Percentiles rank a stretch among this genome's conserved stretches.
phyloP scores from a whole-genome alignment of 805 yeast genomes.

The Candida oleophila region DNA sequence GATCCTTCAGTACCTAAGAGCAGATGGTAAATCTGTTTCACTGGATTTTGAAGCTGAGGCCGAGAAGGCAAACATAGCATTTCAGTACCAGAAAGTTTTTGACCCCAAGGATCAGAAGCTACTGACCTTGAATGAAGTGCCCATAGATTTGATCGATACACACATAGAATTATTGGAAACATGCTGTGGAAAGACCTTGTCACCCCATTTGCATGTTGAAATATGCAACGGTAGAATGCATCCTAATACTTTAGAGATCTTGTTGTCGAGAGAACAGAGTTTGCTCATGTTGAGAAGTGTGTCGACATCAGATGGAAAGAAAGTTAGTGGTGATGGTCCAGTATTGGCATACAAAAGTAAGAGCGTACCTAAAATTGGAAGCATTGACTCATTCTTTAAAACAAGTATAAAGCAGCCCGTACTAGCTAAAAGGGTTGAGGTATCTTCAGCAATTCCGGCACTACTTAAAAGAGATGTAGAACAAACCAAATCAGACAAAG shows the following conservation, averaged over 20 bases:
- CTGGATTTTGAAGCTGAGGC: constrained; percentile 58
- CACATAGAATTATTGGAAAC: constrained; percentile 38
- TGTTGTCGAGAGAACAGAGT: constrained; percentile 48
- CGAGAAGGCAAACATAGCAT: constrained; percentile 69
- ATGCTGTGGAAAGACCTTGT: constrained; percentile 48
- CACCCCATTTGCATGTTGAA: constrained; percentile 46
- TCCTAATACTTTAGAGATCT: constrained; percentile 55
- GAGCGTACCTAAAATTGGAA: constrained; percentile 2
- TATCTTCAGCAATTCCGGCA: background rate
- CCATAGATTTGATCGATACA: constrained; percentile 27
- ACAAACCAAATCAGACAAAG: background rate
- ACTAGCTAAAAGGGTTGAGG: background rate
- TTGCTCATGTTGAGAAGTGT: constrained; percentile 11
- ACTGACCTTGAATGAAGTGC: constrained; percentile 59
- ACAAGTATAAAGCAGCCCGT: background rate
- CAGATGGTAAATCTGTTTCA: constrained; percentile 66
- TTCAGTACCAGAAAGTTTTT: constrained; percentile 82
- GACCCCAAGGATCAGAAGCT: constrained; percentile 54
- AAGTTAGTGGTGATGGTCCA: background rate
- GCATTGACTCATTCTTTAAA: constrained; percentile 6
- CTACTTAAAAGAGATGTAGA: background rate
- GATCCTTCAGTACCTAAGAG: constrained; percentile 52
- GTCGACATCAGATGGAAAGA: background rate
- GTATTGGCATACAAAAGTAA: constrained; percentile 7
- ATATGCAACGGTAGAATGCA: constrained; percentile 67